Conservation (phyloP, 2,329 filamentous ascomycete species). For the Trichothecium roseum region DNA sequence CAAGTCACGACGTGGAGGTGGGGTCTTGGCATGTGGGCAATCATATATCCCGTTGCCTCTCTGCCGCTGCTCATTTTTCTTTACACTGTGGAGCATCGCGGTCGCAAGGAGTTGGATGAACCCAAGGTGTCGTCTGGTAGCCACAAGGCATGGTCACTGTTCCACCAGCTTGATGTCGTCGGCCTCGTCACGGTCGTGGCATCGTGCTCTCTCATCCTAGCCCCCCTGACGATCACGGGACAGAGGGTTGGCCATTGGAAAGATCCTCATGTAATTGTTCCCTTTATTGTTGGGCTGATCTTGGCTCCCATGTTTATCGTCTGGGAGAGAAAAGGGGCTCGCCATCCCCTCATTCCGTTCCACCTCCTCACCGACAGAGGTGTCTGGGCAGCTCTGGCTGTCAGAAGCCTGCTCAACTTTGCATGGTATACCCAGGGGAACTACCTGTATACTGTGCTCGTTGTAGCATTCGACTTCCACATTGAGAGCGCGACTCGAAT, state of each 20-base stretch:
- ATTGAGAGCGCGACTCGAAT: conserved; percentile 45
- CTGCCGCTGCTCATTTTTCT: conserved; percentile 40
- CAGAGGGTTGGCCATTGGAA: conserved; percentile 36
- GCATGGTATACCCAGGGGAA: conserved; percentile 49
- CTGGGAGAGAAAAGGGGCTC: conserved; percentile 41
- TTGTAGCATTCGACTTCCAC: conserved; percentile 47
- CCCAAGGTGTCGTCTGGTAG: not conserved
- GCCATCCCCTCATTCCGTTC: conserved; percentile 46
- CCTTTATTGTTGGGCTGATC: conserved; percentile 38
- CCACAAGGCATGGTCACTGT: conserved; percentile 26
- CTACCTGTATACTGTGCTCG: conserved; percentile 48
- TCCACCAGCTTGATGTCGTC: conserved; percentile 43
- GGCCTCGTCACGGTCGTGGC: conserved; percentile 35
- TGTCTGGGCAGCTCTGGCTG: conserved; percentile 49
- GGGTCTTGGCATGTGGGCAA: conserved; percentile 55
- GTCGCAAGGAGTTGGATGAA: conserved; percentile 1
- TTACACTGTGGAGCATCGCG: conserved; percentile 19
- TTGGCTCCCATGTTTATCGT: conserved; percentile 37
- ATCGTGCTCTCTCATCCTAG: conserved; percentile 35
- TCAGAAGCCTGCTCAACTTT: conserved; percentile 38
- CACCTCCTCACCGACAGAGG: conserved; percentile 46
- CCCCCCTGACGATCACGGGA: conserved; percentile 44
- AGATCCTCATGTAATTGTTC: conserved; percentile 37
- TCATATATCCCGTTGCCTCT: conserved; percentile 47
- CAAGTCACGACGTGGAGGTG: conserved; percentile 43